A percentile compares a stretch with the other conserved stretches of the same genome.
Evolutionary conservation across 345 rosid species (phyloP).

Genomic region (Salix dunnii): DNA sequence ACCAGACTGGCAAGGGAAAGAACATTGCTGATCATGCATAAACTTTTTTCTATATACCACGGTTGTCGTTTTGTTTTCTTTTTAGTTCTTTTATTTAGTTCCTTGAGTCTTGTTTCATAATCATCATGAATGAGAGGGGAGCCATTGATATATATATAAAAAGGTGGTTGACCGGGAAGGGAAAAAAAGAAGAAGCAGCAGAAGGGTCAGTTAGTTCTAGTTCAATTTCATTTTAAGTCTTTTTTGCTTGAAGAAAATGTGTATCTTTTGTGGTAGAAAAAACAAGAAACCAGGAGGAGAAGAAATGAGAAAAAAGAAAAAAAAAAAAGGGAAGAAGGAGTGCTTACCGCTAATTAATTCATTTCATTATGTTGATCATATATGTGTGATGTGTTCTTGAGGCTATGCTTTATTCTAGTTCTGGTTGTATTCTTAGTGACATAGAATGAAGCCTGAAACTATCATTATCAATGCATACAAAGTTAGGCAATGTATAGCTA

Average conservation of each 20-base stretch:
- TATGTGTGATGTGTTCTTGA: not conserved
- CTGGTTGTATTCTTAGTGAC: not conserved
- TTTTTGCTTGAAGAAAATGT: not conserved
- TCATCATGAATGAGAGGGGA: conserved; percentile 12
- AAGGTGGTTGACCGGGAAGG: not conserved
- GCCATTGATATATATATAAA: not conserved
- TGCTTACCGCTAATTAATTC: not conserved
- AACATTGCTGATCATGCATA: conserved; percentile 7
- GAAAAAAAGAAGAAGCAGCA: not conserved
- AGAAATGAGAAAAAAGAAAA: not conserved
- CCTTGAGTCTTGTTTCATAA: not conserved
- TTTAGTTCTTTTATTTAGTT: not conserved
- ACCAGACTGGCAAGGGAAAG: conserved; percentile 63
- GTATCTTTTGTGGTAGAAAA: not conserved
- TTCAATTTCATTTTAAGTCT: not conserved
- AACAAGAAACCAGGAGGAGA: not conserved
- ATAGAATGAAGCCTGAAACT: not conserved
- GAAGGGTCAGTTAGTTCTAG: not conserved
- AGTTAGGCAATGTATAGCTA: not conserved
- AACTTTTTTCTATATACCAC: not conserved
- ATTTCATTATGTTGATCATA: not conserved
- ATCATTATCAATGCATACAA: not conserved
- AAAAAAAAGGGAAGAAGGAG: not conserved
- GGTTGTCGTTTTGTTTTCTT: not conserved
- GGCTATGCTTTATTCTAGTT: not conserved